Evolutionary conservation across 164 flowering plant genomes (phyloP).

Genomic region (Echeveria elegans): DNA sequence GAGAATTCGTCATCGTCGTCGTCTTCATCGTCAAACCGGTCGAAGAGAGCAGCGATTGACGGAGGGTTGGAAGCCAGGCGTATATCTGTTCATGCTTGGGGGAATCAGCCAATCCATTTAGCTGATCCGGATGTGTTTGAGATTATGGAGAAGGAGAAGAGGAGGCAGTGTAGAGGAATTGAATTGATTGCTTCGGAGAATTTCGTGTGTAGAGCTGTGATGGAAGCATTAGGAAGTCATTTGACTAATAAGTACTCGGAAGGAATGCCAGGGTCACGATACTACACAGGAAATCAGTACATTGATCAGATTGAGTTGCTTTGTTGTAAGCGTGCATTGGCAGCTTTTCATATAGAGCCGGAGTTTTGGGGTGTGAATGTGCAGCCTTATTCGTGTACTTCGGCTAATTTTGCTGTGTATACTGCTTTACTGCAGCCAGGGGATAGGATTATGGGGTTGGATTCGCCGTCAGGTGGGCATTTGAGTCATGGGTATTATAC

Average conservation of each 20-base stretch:
- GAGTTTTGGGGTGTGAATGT: conserved; percentile 88
- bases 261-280: conserved; percentile 59
- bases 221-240: conserved; percentile 66
- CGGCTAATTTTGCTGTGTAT: conserved; percentile 82
- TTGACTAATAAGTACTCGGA: conserved; percentile 66
- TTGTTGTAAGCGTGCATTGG: conserved; percentile 63
- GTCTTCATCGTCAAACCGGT: conserved; percentile 12
- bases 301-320: conserved; percentile 76
- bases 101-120: conserved; percentile 22
- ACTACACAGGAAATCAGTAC: conserved; percentile 59
- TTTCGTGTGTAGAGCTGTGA: conserved; percentile 54
- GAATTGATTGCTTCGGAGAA: conserved; percentile 69
- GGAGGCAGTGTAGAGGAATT: conserved; percentile 33
- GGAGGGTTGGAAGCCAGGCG: conserved; percentile 26
- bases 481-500: conserved; percentile 73
- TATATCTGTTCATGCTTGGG: conserved; percentile 22
- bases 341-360: conserved; percentile 57
- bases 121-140: conserved; percentile 29
- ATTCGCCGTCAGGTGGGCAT: conserved; percentile 89
- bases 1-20: conserved; percentile 22
- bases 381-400: conserved; percentile 84
- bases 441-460: conserved; percentile 90
- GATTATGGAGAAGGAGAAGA: conserved; percentile 36
- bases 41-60: conserved; percentile 16
- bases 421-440: conserved; percentile 70